phyloP scores from a whole-genome alignment of 2,329 filamentous ascomycete species.

The Alternaria postmessia region DNA sequence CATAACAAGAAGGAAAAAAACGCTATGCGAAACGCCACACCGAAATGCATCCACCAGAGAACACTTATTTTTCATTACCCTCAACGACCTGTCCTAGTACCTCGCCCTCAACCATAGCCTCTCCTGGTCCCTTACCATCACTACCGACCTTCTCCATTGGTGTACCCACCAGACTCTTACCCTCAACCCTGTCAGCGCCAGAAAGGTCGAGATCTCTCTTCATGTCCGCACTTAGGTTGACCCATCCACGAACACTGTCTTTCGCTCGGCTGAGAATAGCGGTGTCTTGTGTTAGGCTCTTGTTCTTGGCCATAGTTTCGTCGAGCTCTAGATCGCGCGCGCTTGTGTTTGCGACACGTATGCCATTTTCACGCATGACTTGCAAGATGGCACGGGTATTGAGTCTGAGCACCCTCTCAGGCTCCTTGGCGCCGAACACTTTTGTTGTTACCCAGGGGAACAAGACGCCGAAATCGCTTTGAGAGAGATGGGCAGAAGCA shows the following conservation, averaged over 20 bases:
- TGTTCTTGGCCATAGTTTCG: constrained; percentile 21
- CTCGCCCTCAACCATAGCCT: constrained; percentile 48
- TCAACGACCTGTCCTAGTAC: constrained; percentile 45
- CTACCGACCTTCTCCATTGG: constrained; percentile 14
- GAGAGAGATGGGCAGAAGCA: constrained; percentile 79
- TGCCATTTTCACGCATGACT: constrained; percentile 61
- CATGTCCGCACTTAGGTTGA: constrained; percentile 31
- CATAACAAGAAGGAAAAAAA: neutral
- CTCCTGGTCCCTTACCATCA: constrained; percentile 27
- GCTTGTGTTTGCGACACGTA: constrained; percentile 54
- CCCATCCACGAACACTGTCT: constrained; percentile 47
- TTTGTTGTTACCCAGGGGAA: constrained; percentile 72
- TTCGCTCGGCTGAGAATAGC: constrained; percentile 41
- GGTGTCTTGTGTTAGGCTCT: constrained; percentile 35
- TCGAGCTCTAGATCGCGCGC: constrained; percentile 51
- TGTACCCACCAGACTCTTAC: constrained; percentile 14
- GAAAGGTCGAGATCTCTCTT: constrained; percentile 1
- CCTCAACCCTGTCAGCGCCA: constrained; percentile 1
- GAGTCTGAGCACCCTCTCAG: constrained; percentile 83
- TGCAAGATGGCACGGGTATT: constrained; percentile 83
- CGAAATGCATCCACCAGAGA: neutral
- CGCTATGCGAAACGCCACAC: neutral
- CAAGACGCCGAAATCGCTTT: constrained; percentile 83
- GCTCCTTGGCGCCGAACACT: constrained; percentile 66
- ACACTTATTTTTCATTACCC: constrained; percentile 12